Evolutionary conservation across 176 grass and related monocot species (phyloP).

Genomic region (Carex cristatella): DNA sequence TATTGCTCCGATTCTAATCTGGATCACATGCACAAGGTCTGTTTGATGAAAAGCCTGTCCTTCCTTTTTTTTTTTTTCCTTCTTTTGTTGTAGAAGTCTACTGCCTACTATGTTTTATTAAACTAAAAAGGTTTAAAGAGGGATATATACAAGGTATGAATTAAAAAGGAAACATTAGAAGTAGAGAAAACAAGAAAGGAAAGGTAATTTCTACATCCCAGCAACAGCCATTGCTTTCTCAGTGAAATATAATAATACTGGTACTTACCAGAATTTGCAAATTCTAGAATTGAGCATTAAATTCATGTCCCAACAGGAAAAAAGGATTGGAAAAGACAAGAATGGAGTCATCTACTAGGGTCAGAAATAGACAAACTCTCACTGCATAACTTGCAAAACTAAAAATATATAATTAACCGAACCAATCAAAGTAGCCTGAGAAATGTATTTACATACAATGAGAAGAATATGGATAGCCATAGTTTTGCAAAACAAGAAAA

Average conservation of each 20-base stretch:
- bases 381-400: not conserved
- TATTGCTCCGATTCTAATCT: slow-evolving; percentile 57
- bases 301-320: not conserved
- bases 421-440: not conserved
- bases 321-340: not conserved
- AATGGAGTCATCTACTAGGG: not conserved
- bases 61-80: not conserved
- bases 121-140: too few relatives aligned
- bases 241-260: not conserved
- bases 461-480: not conserved
- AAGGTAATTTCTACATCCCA: too few relatives aligned
- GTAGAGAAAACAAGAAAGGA: too few relatives aligned
- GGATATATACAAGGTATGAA: too few relatives aligned
- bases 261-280: not conserved
- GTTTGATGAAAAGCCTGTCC: slow-evolving; percentile 56
- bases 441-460: not conserved
- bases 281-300: not conserved
- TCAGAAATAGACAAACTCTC: not conserved
- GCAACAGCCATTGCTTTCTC: too few relatives aligned
- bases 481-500: not conserved
- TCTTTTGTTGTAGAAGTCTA: too few relatives aligned
- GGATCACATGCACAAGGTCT: slow-evolving; percentile 82
- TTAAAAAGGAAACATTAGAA: too few relatives aligned
- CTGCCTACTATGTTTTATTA: too few relatives aligned
- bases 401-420: not conserved